Percentiles rank a stretch among this genome's conserved stretches.
Conservation (phyloP, 768 basidiomycete genomes). For the Agaricus bisporus region DNA sequence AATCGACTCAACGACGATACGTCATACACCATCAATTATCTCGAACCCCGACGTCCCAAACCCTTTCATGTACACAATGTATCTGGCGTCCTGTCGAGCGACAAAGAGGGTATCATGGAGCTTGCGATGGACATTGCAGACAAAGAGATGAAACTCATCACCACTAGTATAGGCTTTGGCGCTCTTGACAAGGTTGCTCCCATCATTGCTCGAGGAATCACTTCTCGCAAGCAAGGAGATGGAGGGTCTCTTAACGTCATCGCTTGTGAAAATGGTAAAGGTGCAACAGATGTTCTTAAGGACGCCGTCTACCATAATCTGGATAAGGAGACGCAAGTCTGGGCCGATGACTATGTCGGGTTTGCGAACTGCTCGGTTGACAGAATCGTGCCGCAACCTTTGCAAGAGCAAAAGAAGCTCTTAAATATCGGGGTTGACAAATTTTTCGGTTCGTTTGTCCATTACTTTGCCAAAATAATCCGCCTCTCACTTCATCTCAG, state of each 20-base stretch:
- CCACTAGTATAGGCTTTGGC: slow-evolving; percentile 7
- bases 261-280: slow-evolving; percentile 8
- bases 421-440: slow-evolving; percentile 6
- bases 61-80: slow-evolving; percentile 7
- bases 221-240: not conserved
- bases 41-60: slow-evolving; percentile 1
- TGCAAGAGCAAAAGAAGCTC: not conserved
- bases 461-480: not conserved
- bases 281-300: not conserved
- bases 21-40: slow-evolving; percentile 5
- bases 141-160: slow-evolving; percentile 8
- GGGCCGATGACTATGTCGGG: slow-evolving; percentile 6
- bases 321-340: not conserved
- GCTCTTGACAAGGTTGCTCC: slow-evolving; percentile 6
- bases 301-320: slow-evolving; percentile 1
- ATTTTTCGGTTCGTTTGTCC: slow-evolving; percentile 3
- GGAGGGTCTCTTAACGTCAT: slow-evolving; percentile 6
- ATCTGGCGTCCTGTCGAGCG: slow-evolving; percentile 6
- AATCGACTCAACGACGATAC: not conserved
- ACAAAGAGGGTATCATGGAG: slow-evolving; percentile 6
- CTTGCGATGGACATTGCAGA: slow-evolving; percentile 7
- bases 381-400: slow-evolving; percentile 3
- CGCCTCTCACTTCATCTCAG: not conserved
- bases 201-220: slow-evolving; percentile 7
- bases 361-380: slow-evolving; percentile 9